Conservation (phyloP, 108 stramenopile species). For the Fragilaria radians region DNA sequence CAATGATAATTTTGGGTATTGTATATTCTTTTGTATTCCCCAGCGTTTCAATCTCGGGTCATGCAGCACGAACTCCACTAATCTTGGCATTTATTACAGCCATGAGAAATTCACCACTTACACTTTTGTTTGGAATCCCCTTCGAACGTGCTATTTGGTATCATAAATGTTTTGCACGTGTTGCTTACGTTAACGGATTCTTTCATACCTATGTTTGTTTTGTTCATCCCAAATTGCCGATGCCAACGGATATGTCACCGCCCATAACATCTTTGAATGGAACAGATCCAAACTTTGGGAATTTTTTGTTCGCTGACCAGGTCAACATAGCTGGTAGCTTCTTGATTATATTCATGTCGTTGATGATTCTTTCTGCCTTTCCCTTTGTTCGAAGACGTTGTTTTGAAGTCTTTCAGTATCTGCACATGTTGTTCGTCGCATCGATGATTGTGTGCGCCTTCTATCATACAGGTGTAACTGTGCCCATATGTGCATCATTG, state of each 20-base stretch:
- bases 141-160: conserved; percentile 47
- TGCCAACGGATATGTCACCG: background rate
- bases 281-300: background rate
- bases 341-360: conserved; percentile 12
- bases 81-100: conserved; percentile 23
- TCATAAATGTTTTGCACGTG: conserved; percentile 32
- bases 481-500: conserved; percentile 7
- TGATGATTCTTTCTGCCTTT: conserved; percentile 19
- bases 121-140: conserved; percentile 43
- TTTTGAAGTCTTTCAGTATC: conserved; percentile 28
- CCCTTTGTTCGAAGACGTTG: conserved; percentile 13
- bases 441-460: conserved; percentile 14
- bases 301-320: conserved; percentile 9
- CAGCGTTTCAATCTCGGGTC: conserved; percentile 12
- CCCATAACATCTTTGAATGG: background rate
- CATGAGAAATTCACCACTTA: conserved; percentile 30
- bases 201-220: conserved; percentile 33
- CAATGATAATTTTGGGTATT: conserved; percentile 1
- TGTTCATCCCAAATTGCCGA: background rate
- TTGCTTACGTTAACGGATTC: conserved; percentile 12
- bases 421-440: conserved; percentile 23
- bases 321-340: conserved; percentile 26
- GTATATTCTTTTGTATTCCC: conserved; percentile 11
- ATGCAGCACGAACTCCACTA: conserved; percentile 13
- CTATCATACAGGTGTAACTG: conserved; percentile 20